Evolutionary conservation across 2,329 filamentous ascomycete species (phyloP).

Genomic region (Simplicillium sp.): DNA sequence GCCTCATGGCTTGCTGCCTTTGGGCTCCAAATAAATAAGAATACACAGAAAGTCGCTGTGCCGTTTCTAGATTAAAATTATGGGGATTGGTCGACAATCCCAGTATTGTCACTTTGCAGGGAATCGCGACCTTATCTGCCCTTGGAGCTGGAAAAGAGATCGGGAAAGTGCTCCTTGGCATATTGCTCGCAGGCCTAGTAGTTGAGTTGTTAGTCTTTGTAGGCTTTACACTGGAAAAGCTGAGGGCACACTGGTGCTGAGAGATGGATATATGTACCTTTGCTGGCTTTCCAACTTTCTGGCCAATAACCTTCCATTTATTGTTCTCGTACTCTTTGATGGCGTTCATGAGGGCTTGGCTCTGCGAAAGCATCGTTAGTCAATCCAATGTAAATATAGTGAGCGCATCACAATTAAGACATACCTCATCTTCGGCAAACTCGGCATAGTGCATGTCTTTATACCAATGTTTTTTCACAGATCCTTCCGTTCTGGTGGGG

Average conservation of each 20-base stretch:
- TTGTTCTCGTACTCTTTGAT: conserved; percentile 99
- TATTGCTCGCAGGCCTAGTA: conserved; percentile 60
- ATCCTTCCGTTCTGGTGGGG: conserved; percentile 86
- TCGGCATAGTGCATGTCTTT: conserved; percentile 99
- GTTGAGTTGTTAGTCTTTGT: conserved; percentile 2
- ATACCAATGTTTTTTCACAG: conserved; percentile 99
- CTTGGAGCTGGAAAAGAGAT: conserved; percentile 27
- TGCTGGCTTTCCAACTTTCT: conserved; percentile 94
- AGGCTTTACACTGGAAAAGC: not conserved
- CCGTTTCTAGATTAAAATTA: too few relatives aligned
- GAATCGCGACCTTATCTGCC: conserved; percentile 18
- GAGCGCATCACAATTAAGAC: conserved; percentile 14
- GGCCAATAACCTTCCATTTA: conserved; percentile 96
- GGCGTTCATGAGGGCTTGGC: conserved; percentile 71
- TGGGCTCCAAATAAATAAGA: too few relatives aligned
- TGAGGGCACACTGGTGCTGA: too few relatives aligned
- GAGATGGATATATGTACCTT: conserved; percentile 43
- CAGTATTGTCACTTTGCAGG: too few relatives aligned
- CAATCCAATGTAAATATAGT: conserved; percentile 27
- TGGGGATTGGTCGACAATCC: too few relatives aligned
- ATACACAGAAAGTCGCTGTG: too few relatives aligned
- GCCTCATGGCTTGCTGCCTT: too few relatives aligned
- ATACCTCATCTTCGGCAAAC: conserved; percentile 93
- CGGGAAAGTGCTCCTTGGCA: conserved; percentile 87
- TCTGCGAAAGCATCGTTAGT: conserved; percentile 23